Evolutionary conservation across 352 stramenopile species (phyloP).

Genomic region (Phytopythium ostracodes): DNA sequence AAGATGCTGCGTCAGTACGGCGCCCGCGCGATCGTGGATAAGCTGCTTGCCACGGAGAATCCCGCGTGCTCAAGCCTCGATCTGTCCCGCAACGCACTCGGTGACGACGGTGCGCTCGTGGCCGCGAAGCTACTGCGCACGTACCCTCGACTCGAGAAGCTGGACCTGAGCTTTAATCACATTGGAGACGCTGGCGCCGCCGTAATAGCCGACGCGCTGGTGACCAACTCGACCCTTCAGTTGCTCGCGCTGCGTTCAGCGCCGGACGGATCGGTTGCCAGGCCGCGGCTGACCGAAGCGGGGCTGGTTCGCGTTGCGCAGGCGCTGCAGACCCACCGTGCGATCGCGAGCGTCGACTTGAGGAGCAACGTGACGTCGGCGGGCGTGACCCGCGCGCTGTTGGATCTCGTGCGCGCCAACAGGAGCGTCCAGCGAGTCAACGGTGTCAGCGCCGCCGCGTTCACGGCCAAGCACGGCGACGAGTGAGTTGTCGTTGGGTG

Average conservation of each 20-base stretch:
- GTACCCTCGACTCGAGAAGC: constrained; percentile 29
- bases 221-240: constrained; percentile 38
- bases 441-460: constrained; percentile 38
- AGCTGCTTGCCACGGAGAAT: constrained; percentile 17
- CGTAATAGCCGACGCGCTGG: constrained; percentile 37
- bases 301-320: constrained; percentile 31
- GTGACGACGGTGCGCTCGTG: constrained; percentile 47
- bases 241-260: constrained; percentile 45
- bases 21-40: constrained; percentile 36
- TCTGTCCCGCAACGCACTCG: constrained; percentile 47
- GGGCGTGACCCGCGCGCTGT: constrained; percentile 23
- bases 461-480: constrained; percentile 5
- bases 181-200: constrained; percentile 51
- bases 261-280: constrained; percentile 25
- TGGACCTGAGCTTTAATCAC: constrained; percentile 75
- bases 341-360: constrained; percentile 43
- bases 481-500: too few species aligned
- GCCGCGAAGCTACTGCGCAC: constrained; percentile 34
- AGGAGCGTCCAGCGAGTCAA: constrained; percentile 54
- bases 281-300: constrained; percentile 34
- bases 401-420: constrained; percentile 41
- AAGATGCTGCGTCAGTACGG: constrained; percentile 44
- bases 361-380: constrained; percentile 40
- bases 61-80: constrained; percentile 33
- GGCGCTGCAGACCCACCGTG: constrained; percentile 30